A percentile compares a stretch with the other conserved stretches of the same genome.
These are phyloP conservation scores for Pelargonium australe DNA, from an alignment of 441 rosid genomes.

Conservation along the genomic window DNA sequence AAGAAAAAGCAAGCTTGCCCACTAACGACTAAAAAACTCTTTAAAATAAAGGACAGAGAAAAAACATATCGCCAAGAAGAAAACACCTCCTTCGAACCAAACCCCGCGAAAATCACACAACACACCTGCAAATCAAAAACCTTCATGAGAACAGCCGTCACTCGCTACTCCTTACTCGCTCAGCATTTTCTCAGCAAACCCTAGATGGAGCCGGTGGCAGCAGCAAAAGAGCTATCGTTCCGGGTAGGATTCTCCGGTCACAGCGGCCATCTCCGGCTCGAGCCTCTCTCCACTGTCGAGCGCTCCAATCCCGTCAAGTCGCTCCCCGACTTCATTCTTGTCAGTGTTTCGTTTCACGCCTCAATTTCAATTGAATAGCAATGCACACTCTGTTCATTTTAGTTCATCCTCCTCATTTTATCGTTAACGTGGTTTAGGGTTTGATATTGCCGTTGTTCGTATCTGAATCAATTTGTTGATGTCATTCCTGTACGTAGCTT, in stretches of 20 bases:
- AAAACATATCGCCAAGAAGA: too few species aligned
- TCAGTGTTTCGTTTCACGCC: slow-evolving; percentile 26
- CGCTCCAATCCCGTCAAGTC: slow-evolving; percentile 53
- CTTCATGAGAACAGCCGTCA: not conserved
- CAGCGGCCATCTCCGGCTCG: slow-evolving; percentile 83
- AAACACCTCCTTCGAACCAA: not conserved
- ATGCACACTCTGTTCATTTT: not conserved
- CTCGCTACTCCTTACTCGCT: not conserved
- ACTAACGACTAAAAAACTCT: not conserved
- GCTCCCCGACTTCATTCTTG: slow-evolving; percentile 82
- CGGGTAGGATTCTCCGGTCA: slow-evolving; percentile 89
- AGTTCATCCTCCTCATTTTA: not conserved
- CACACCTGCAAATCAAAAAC: slow-evolving; percentile 4
- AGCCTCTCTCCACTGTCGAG: slow-evolving; percentile 75
- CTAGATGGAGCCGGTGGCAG: slow-evolving; percentile 19
- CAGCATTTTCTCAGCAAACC: not conserved
- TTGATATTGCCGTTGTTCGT: not conserved
- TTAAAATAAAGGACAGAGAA: not conserved
- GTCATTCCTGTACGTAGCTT: not conserved
- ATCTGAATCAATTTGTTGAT: not conserved
- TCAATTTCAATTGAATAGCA: not conserved
- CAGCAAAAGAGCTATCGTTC: slow-evolving; percentile 62
- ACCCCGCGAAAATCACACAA: not conserved
- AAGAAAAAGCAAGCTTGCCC: too few species aligned
- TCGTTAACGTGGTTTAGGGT: not conserved